Evolutionary conservation across 169 alveolate species (phyloP).

Genomic region (Plasmodium knowlesi): DNA sequence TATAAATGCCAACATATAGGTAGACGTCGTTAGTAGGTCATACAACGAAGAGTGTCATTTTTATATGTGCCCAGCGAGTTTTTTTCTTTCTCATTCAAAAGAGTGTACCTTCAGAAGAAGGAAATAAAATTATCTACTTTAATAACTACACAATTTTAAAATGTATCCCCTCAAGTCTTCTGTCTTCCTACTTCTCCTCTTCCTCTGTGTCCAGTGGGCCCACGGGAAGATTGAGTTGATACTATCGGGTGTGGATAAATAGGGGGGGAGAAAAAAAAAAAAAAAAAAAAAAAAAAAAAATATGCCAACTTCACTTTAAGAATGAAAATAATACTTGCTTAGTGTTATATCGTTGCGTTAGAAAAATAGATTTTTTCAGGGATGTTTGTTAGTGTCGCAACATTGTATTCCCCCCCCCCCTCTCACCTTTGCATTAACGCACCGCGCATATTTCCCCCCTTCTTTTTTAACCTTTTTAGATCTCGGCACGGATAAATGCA

Average conservation of each 20-base stretch:
- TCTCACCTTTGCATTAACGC: too few relatives aligned
- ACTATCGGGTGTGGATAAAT: conserved; percentile 29
- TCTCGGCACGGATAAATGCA: conserved; percentile 30
- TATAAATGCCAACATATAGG: neutral
- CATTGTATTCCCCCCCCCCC: neutral
- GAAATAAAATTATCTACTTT: neutral
- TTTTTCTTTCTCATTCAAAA: neutral
- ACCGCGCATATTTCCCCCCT: neutral
- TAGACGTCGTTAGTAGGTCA: neutral
- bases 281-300: neutral
- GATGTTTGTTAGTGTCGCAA: neutral
- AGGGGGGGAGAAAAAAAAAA: neutral
- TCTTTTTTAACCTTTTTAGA: neutral
- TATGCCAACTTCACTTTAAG: neutral
- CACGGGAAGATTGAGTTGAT: conserved; percentile 19
- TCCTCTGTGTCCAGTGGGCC: neutral
- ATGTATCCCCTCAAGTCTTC: neutral
- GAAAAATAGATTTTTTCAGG: neutral
- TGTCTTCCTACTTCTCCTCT: neutral
- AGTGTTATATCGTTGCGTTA: neutral
- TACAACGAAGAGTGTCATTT: neutral
- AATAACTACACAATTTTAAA: neutral
- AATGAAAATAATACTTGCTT: neutral
- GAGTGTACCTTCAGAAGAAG: neutral
- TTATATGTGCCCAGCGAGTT: neutral